Conservation (phyloP, 2,329 filamentous ascomycete species). For the Emericellopsis atlantica region DNA sequence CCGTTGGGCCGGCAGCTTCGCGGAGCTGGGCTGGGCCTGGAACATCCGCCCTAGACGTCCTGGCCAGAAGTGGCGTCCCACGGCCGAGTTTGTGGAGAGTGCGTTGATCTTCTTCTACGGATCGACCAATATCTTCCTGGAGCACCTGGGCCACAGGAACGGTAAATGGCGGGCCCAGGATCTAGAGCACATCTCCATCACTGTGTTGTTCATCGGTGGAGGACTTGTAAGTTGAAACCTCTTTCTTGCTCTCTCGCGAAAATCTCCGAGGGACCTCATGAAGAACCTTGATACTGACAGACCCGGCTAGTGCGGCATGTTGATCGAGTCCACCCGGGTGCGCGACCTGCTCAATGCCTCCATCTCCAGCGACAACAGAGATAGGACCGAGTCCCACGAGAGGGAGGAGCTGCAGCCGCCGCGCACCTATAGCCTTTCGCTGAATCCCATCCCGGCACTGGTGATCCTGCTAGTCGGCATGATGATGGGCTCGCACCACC, state of each 20-base stretch:
- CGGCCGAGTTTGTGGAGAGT: slow-evolving; percentile 82
- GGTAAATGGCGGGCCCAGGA: slow-evolving; percentile 64
- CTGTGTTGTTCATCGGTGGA: slow-evolving; percentile 85
- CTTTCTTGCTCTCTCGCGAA: slow-evolving; percentile 6
- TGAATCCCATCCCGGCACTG: slow-evolving; percentile 81
- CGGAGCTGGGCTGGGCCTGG: slow-evolving; percentile 91
- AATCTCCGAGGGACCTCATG: too few relatives aligned
- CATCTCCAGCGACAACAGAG: slow-evolving; percentile 18
- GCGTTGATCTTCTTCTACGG: slow-evolving; percentile 86
- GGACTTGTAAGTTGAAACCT: slow-evolving; percentile 53
- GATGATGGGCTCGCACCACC: slow-evolving; percentile 93
- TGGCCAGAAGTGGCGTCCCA: slow-evolving; percentile 55
- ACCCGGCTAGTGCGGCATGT: slow-evolving; percentile 55
- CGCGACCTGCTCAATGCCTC: slow-evolving; percentile 53
- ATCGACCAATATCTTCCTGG: slow-evolving; percentile 79
- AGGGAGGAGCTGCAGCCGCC: slow-evolving; percentile 41
- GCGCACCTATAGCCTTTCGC: slow-evolving; percentile 57
- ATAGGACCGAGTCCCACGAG: slow-evolving; percentile 24
- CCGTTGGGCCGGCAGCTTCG: slow-evolving; percentile 82
- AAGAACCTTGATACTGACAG: slow-evolving; percentile 3
- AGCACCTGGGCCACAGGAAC: slow-evolving; percentile 69
- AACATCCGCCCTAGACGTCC: slow-evolving; percentile 57
- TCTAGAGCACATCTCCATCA: slow-evolving; percentile 85
- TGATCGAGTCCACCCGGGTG: slow-evolving; percentile 63
- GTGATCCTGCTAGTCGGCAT: slow-evolving; percentile 78